Percentiles rank a stretch among this genome's conserved stretches.
phyloP scores from a whole-genome alignment of 352 stramenopile genomes.

The Globisporangium paddicum region DNA sequence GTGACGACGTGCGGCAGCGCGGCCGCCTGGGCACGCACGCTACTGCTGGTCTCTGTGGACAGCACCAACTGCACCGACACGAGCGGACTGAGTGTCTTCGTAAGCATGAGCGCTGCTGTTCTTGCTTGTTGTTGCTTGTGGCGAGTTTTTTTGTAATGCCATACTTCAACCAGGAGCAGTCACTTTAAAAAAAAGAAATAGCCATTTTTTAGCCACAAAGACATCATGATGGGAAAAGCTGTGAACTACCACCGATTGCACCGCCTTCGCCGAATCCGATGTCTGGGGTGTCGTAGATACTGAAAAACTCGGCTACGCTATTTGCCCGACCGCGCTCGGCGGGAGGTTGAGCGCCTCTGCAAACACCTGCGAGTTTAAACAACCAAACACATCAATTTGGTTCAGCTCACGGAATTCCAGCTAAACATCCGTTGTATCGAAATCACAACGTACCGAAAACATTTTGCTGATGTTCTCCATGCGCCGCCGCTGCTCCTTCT shows the following conservation, averaged over 20 bases:
- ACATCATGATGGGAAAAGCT: too few relatives aligned
- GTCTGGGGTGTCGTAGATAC: too few relatives aligned
- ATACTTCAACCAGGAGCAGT: too few relatives aligned
- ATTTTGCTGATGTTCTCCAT: conserved; percentile 80
- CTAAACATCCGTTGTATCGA: not conserved
- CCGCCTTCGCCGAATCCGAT: too few relatives aligned
- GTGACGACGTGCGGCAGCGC: not conserved
- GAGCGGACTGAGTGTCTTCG: not conserved
- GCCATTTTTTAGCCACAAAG: not conserved
- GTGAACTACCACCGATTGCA: too few relatives aligned
- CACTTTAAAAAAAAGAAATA: too few relatives aligned
- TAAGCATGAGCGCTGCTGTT: not conserved
- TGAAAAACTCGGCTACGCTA: conserved; percentile 15
- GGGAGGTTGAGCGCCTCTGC: conserved; percentile 66
- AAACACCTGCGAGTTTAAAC: conserved; percentile 38
- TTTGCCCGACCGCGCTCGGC: conserved; percentile 16
- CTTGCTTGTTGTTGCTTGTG: not conserved
- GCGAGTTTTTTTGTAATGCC: not conserved
- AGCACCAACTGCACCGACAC: not conserved
- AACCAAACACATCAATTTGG: not conserved
- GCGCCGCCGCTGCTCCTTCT: conserved; percentile 60
- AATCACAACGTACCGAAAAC: conserved; percentile 44
- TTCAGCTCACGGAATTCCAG: too few relatives aligned
- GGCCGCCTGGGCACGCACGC: not conserved
- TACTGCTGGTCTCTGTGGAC: not conserved